These are phyloP conservation scores for Galerina marginata DNA, from an alignment of 768 basidiomycete genomes.

Conservation along the genomic window DNA sequence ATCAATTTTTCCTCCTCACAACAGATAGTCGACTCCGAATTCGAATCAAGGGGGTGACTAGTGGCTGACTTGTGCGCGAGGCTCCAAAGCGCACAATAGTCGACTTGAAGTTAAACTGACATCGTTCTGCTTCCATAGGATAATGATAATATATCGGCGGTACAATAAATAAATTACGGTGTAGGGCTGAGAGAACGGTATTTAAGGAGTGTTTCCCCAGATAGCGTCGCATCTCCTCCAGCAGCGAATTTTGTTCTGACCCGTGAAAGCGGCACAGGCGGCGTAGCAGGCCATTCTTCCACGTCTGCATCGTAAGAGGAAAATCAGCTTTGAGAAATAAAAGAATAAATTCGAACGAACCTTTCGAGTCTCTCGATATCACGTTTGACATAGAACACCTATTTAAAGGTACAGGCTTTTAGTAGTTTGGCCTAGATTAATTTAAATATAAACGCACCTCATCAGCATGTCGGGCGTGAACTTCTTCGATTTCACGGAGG, in stretches of 20 bases:
- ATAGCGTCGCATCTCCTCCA: slow-evolving; percentile 8
- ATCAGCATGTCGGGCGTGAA: not conserved
- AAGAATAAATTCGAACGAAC: not conserved
- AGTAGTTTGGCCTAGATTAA: too few relatives aligned
- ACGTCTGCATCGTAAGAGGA: not conserved
- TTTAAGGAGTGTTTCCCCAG: slow-evolving; percentile 1
- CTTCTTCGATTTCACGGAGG: not conserved
- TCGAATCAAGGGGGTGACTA: too few relatives aligned
- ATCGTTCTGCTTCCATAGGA: too few relatives aligned
- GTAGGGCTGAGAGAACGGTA: too few relatives aligned
- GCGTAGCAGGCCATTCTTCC: slow-evolving; percentile 1
- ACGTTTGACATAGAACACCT: slow-evolving; percentile 4
- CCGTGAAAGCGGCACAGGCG: slow-evolving; percentile 3
- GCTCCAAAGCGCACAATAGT: too few relatives aligned
- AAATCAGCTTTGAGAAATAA: not conserved
- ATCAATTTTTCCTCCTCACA: too few relatives aligned
- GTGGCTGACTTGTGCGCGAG: too few relatives aligned
- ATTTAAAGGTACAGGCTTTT: too few relatives aligned
- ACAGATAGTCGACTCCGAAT: too few relatives aligned
- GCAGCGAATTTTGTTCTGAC: slow-evolving; percentile 4
- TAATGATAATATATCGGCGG: too few relatives aligned
- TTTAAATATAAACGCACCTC: not conserved
- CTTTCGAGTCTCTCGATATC: slow-evolving; percentile 5
- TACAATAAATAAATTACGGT: too few relatives aligned
- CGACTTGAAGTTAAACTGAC: too few relatives aligned